phyloP scores from a whole-genome alignment of 495 filamentous ascomycete species.

The Podospora pseudopauciseta region DNA sequence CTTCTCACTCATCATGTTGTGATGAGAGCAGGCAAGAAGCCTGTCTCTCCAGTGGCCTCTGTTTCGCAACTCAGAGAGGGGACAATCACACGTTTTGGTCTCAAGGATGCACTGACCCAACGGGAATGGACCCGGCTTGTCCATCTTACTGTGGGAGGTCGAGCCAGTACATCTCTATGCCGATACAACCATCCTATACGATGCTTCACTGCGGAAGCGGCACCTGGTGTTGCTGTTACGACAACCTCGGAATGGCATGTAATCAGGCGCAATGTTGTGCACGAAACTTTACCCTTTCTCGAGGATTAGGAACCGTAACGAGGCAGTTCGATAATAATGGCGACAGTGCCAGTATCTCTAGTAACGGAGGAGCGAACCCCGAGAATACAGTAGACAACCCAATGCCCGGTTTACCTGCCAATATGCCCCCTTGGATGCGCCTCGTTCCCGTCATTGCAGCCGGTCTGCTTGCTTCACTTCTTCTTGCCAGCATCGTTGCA shows the following conservation, averaged over 20 bases:
- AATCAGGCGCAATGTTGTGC: constrained; percentile 26
- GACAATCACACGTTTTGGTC: constrained; percentile 32
- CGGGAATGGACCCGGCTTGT: constrained; percentile 30
- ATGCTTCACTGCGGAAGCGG: constrained; percentile 24
- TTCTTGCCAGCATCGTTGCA: constrained; percentile 15
- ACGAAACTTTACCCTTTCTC: constrained; percentile 24
- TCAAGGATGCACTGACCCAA: constrained; percentile 32
- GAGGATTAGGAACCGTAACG: constrained; percentile 17
- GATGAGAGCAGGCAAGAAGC: constrained; percentile 29
- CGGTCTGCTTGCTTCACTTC: constrained; percentile 15
- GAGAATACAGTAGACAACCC: neutral
- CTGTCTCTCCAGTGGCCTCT: constrained; percentile 34
- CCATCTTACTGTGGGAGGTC: constrained; percentile 29
- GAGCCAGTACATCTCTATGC: constrained; percentile 17
- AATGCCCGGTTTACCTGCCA: neutral
- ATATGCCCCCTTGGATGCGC: constrained; percentile 4
- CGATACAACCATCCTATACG: constrained; percentile 25
- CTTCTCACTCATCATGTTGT: constrained; percentile 34
- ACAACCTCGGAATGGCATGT: constrained; percentile 24
- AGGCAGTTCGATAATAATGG: constrained; percentile 19
- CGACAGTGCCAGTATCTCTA: neutral
- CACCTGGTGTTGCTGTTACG: constrained; percentile 31
- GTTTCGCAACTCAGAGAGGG: constrained; percentile 26
- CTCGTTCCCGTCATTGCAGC: constrained; percentile 16
- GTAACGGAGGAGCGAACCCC: neutral